These are phyloP conservation scores for Picochlorum sp. DNA, from an alignment of 139 green algal species.

Conservation along the genomic window DNA sequence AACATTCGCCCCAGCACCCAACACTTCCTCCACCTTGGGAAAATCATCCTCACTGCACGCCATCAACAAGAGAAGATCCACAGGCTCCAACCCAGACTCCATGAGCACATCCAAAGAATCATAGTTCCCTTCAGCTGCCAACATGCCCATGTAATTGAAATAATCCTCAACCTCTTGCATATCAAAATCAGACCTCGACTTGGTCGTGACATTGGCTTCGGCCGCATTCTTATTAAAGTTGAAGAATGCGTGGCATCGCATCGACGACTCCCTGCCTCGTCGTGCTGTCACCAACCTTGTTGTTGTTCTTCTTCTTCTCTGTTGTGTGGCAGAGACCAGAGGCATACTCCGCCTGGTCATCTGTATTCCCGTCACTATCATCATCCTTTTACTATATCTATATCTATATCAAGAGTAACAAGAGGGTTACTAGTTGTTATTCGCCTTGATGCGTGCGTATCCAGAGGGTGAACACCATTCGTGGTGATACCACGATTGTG, in stretches of 20 bases:
- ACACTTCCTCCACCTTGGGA: conserved; percentile 89
- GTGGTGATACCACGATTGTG: too few relatives aligned
- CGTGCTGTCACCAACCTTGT: too few relatives aligned
- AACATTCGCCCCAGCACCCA: conserved; percentile 57
- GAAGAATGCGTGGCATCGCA: conserved; percentile 1
- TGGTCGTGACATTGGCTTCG: not conserved
- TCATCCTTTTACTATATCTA: too few relatives aligned
- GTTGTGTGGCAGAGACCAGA: not conserved
- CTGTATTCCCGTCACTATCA: too few relatives aligned
- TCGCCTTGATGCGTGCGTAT: too few relatives aligned
- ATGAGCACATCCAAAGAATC: conserved; percentile 75
- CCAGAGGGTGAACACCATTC: too few relatives aligned
- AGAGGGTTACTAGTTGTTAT: too few relatives aligned
- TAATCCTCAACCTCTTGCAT: conserved; percentile 84
- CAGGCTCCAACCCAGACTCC: conserved; percentile 53
- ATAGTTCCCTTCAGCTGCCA: conserved; percentile 72
- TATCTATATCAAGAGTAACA: too few relatives aligned
- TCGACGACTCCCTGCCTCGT: not conserved
- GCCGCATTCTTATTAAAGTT: conserved; percentile 6
- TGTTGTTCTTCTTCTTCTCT: too few relatives aligned
- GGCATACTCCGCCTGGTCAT: too few relatives aligned
- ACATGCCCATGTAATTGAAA: conserved; percentile 98
- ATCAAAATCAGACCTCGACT: conserved; percentile 53
- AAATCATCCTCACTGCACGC: conserved; percentile 75
- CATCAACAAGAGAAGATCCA: conserved; percentile 89